Conservation (phyloP, 2,329 filamentous ascomycete genomes). For the Cercospora nicotianae region DNA sequence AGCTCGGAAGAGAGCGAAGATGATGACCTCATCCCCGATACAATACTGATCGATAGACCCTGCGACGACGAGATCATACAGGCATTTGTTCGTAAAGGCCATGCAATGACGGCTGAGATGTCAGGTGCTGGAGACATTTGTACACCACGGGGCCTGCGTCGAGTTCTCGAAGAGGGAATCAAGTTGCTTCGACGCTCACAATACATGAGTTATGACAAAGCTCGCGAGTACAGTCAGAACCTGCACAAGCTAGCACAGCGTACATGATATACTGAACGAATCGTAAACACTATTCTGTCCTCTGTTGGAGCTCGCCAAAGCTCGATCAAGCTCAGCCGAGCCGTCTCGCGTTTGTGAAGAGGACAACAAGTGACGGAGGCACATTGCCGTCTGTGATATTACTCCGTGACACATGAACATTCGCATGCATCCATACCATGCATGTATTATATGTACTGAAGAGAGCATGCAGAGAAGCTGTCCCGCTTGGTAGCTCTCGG, state of each 20-base stretch:
- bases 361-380: neutral
- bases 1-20: constrained; percentile 17
- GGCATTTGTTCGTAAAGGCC: constrained; percentile 25
- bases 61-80: constrained; percentile 30
- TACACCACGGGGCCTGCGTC: constrained; percentile 8
- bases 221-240: neutral
- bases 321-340: neutral
- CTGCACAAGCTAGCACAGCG: constrained; percentile 6
- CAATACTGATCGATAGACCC: constrained; percentile 28
- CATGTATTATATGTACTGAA: neutral
- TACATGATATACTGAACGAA: neutral
- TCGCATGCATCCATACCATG: neutral
- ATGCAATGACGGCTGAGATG: constrained; percentile 26
- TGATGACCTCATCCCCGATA: constrained; percentile 20
- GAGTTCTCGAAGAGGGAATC: constrained; percentile 25
- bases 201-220: constrained; percentile 5
- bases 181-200: constrained; percentile 23
- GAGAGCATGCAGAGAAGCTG: neutral
- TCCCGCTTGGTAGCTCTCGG: neutral
- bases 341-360: neutral
- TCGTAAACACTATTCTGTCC: no score
- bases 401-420: neutral
- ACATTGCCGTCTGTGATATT: neutral
- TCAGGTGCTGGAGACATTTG: constrained; percentile 25
- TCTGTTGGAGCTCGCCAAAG: no score